Evolutionary conservation across 192 early-diverging fungal species (phyloP), one percentile per base, ranked within the genome.

Genomic region (Podila minutissima): DNA sequence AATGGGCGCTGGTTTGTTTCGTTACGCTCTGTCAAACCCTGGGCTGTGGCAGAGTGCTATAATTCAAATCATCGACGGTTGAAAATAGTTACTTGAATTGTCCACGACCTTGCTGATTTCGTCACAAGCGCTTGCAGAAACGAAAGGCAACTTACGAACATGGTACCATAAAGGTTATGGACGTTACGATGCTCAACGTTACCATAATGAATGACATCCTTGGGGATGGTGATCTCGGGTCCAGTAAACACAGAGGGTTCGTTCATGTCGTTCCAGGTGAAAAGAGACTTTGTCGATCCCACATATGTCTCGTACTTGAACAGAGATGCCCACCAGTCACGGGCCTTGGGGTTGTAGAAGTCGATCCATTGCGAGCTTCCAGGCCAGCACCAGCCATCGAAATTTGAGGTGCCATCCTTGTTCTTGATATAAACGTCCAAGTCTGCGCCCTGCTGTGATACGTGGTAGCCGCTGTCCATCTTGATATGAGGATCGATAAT

Each of bases 241-340:
- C 97, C 97, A 83, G 85, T 98, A 76, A 99, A 99, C 6, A 99
- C 93, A 8, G 94, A 92, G 1, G 97, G 97, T 85, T 99, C 98
- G 81, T 99, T 99, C 98, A 99, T 99, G 72, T 99, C 98, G 83
- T 98, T 99, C 98, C 98, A 99, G 3, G 95, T 92, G 83, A 93
- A 96, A 22, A 99, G 87, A 50, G 77, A 77, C 22, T 87, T 84
- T 13, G 96, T 94, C 11, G 94, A 95, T 31, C 94, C 95, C 68
- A 92, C 83, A 84, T 97, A 99, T 59, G 93, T 86, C 72, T 91
- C 87, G 78, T 93, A 92, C 12, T 83, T 66, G 79, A 97, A 99
- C 74, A 91, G 86, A 22, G 87, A 83, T 29, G 90, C 83, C 92
- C 95, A 97, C 93, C 93, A 98, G 37, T 88, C 74, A 8, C 90